Percentiles rank a stretch among this genome's conserved stretches.
These are phyloP conservation scores for Chlorella ohadii DNA, from an alignment of 139 green algal species.

Conservation along the genomic window DNA sequence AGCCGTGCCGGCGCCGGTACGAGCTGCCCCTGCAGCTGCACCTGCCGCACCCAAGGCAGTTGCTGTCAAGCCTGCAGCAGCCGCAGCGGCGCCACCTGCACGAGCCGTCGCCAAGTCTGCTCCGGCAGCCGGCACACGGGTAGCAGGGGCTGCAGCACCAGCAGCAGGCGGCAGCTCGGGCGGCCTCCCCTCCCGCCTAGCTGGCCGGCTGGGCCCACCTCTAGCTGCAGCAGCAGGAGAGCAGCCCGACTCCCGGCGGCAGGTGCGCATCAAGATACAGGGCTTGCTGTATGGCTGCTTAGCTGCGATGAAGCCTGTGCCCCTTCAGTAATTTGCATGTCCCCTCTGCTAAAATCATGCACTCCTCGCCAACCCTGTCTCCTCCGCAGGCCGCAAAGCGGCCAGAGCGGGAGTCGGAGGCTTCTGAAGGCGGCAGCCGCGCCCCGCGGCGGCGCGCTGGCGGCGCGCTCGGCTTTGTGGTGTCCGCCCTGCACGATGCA, in stretches of 20 bases:
- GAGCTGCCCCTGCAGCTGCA: not conserved
- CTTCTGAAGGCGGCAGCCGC: not conserved
- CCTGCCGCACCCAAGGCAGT: not conserved
- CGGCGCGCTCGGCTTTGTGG: slow-evolving; percentile 2
- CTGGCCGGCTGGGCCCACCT: slow-evolving; percentile 22
- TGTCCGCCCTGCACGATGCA: not conserved
- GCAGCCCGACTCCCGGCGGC: not conserved
- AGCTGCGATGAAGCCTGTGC: not conserved
- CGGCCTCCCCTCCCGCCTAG: slow-evolving; percentile 11
- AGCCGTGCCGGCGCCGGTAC: no score
- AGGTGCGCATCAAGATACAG: not conserved
- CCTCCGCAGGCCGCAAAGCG: slow-evolving; percentile 11
- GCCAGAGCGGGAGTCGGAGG: slow-evolving; percentile 5
- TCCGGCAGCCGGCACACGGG: not conserved
- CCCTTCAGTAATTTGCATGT: no score
- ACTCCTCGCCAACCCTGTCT: no score
- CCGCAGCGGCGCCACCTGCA: not conserved
- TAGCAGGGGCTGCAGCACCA: not conserved
- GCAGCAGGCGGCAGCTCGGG: not conserved
- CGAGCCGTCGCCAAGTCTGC: not conserved
- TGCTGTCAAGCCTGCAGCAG: not conserved
- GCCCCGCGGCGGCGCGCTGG: not conserved
- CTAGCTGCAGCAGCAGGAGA: not conserved
- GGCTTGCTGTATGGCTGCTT: not conserved
- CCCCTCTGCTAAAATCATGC: no score